Conservation (phyloP, 345 rosid genomes). For the Bruguiera parviflora region DNA sequence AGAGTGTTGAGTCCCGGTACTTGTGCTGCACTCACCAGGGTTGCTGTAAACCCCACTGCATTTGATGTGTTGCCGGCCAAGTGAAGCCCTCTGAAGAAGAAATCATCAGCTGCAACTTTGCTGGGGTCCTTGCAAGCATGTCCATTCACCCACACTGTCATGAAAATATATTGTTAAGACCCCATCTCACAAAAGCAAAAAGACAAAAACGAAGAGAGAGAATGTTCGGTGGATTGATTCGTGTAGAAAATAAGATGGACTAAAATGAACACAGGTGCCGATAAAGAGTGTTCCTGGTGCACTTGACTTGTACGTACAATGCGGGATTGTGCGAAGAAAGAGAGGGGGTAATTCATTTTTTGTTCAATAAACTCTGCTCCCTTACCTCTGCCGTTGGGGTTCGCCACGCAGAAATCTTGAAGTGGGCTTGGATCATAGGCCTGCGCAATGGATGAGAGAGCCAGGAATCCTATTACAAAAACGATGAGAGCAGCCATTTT, state of each 20-base stretch:
- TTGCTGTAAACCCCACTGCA: background rate
- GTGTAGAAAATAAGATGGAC: no score
- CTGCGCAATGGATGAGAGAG: slow-evolving; percentile 5
- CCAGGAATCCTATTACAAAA: slow-evolving; percentile 1
- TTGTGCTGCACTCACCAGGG: background rate
- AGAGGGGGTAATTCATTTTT: no score
- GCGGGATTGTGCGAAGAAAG: background rate
- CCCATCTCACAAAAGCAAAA: no score
- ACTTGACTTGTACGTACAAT: background rate
- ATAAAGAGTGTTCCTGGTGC: background rate
- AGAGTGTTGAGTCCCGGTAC: slow-evolving; percentile 8
- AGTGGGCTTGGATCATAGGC: slow-evolving; percentile 26
- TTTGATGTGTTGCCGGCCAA: background rate
- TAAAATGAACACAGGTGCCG: no score
- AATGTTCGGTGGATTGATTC: no score
- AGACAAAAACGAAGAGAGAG: no score
- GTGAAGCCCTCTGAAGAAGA: slow-evolving; percentile 2
- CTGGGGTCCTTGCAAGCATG: background rate
- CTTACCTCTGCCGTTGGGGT: slow-evolving; percentile 15
- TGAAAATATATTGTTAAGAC: no score
- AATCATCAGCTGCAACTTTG: background rate
- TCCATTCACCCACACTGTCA: background rate
- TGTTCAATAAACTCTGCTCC: no score
- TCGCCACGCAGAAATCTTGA: slow-evolving; percentile 31
- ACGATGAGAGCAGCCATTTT: slow-evolving; percentile 1